Evolutionary conservation across 148 eudicot genomes (phyloP).

Genomic region (Persicaria tinctoria): DNA sequence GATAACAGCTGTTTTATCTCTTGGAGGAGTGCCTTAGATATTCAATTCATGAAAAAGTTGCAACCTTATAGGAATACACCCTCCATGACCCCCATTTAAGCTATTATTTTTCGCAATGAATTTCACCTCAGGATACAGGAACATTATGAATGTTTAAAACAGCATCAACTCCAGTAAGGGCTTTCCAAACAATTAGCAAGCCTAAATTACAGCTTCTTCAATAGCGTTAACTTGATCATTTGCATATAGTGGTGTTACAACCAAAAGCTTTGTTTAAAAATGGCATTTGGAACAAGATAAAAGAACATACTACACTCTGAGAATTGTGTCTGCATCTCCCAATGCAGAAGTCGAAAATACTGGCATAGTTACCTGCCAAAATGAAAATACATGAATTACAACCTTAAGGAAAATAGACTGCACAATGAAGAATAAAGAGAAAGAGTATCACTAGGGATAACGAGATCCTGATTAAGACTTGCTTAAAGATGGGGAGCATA

Average conservation of each 20-base stretch:
- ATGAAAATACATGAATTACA: slow-evolving; percentile 4
- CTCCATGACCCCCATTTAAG: background rate
- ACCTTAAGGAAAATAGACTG: background rate
- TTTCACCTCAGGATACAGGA: too few species aligned
- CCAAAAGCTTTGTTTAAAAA: slow-evolving; percentile 1
- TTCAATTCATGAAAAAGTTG: background rate
- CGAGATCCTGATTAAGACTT: background rate
- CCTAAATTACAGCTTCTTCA: background rate
- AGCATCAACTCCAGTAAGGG: background rate
- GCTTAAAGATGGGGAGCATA: background rate
- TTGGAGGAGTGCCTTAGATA: too few species aligned
- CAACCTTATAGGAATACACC: background rate
- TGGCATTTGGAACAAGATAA: slow-evolving; percentile 3
- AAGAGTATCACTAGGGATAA: background rate
- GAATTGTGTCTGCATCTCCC: slow-evolving; percentile 99
- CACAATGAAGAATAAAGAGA: background rate
- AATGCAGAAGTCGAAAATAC: slow-evolving; percentile 83
- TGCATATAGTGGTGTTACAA: background rate
- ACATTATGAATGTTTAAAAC: background rate
- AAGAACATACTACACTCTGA: slow-evolving; percentile 72
- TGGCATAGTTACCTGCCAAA: slow-evolving; percentile 65
- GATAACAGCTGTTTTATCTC: background rate
- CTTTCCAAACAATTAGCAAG: background rate
- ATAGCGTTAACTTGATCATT: background rate
- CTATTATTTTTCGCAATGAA: too few species aligned